phyloP scores from a whole-genome alignment of 208 protist genomes.

The Leishmania aethiopica region DNA sequence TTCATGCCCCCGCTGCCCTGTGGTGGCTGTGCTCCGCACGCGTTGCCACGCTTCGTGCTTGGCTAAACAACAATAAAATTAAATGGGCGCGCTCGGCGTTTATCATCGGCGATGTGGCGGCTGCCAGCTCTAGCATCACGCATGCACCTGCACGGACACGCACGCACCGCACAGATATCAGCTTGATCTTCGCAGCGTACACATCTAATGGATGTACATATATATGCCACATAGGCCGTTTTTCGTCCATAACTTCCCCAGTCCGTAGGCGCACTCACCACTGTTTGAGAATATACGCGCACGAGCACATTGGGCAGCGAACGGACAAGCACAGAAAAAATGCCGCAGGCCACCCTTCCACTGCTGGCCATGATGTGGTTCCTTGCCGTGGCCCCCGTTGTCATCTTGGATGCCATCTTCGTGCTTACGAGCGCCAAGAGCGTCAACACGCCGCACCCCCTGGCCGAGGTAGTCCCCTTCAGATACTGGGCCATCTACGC shows the following conservation, averaged over 20 bases:
- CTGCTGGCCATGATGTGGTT: constrained; percentile 71
- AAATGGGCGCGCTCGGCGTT: neutral
- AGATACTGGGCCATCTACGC: constrained; percentile 73
- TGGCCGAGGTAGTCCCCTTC: constrained; percentile 53
- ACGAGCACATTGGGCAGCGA: neutral
- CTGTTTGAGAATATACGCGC: neutral
- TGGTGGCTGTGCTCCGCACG: neutral
- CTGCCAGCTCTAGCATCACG: neutral
- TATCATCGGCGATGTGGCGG: neutral
- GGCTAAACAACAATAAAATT: neutral
- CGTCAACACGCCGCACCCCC: constrained; percentile 39
- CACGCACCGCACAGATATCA: neutral
- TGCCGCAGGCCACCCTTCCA: constrained; percentile 45
- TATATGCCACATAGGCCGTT: neutral
- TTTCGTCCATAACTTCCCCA: neutral
- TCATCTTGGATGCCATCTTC: constrained; percentile 72
- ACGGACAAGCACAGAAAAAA: constrained; percentile 2
- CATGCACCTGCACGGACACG: neutral
- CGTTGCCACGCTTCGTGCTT: neutral
- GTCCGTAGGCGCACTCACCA: neutral
- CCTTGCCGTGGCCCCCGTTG: constrained; percentile 48
- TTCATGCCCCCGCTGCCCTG: neutral
- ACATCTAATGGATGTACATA: neutral
- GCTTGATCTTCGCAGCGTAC: neutral
- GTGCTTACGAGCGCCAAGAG: constrained; percentile 53